phyloP scores from a whole-genome alignment of 768 basidiomycete species.

The Pisolithus sp. region DNA sequence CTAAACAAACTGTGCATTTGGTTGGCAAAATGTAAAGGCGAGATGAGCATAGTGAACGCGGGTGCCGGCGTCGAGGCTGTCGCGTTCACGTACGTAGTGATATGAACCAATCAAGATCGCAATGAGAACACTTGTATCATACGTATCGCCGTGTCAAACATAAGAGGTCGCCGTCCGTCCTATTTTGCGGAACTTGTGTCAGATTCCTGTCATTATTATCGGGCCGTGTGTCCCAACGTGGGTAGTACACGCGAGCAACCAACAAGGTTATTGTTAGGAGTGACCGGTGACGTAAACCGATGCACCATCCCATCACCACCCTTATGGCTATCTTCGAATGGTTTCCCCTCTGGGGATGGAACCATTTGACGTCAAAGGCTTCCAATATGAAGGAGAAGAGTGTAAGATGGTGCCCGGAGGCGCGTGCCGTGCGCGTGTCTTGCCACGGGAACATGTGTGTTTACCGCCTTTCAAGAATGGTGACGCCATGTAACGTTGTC shows the following conservation, averaged over 20 bases:
- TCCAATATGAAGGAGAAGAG: neutral
- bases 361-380: neutral
- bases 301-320: neutral
- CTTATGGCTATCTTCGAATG: neutral
- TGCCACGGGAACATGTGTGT: slow-evolving; percentile 23
- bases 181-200: neutral
- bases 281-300: too few relatives aligned
- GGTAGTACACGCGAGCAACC: neutral
- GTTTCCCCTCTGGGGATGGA: neutral
- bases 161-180: neutral
- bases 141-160: neutral
- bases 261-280: neutral
- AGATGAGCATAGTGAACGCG: neutral
- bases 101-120: neutral
- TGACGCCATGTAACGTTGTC: slow-evolving; percentile 11
- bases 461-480: slow-evolving; percentile 10
- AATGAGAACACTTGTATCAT: neutral
- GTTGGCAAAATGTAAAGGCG: neutral
- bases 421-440: slow-evolving; percentile 23
- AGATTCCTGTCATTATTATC: neutral
- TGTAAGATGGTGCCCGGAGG: slow-evolving; percentile 5
- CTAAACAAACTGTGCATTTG: neutral
- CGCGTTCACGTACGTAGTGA: neutral
- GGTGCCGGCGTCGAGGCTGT: neutral
- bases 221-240: neutral